Conservation (phyloP, 345 rosid species). For the Lumnitzera littorea region DNA sequence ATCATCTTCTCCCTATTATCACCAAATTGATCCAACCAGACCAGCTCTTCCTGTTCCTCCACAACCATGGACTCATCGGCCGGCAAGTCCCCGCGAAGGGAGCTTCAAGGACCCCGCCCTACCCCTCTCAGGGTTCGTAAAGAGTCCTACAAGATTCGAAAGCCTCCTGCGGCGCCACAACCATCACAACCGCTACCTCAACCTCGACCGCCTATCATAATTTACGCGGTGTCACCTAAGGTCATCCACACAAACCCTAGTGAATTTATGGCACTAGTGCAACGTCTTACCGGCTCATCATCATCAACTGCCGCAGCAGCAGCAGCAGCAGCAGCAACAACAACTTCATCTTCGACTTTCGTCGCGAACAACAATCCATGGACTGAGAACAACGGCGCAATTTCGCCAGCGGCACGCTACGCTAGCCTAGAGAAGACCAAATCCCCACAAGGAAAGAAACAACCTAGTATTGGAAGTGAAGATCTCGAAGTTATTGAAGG, state of each 20-base stretch:
- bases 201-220: slow-evolving; percentile 58
- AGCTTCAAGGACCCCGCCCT: slow-evolving; percentile 80
- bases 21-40: not conserved
- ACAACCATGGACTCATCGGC: slow-evolving; percentile 30
- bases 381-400: slow-evolving; percentile 22
- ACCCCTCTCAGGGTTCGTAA: slow-evolving; percentile 57
- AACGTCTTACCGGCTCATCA: slow-evolving; percentile 75
- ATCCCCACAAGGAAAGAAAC: not conserved
- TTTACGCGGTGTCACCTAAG: slow-evolving; percentile 81
- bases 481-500: slow-evolving; percentile 31
- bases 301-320: slow-evolving; percentile 15
- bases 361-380: not conserved
- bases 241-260: slow-evolving; percentile 76
- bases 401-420: slow-evolving; percentile 73
- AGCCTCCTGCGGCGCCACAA: slow-evolving; percentile 49
- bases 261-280: slow-evolving; percentile 83
- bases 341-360: slow-evolving; percentile 2
- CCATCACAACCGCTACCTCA: slow-evolving; percentile 13
- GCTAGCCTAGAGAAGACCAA: slow-evolving; percentile 48
- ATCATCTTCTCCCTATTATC: not conserved
- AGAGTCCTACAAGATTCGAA: slow-evolving; percentile 75
- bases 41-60: not conserved
- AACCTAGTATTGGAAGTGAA: not conserved
- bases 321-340: not conserved
- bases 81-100: slow-evolving; percentile 57